Base-by-base conservation (phyloP, 257 asterid species). In the Solanum lycopersicoides region DNA sequence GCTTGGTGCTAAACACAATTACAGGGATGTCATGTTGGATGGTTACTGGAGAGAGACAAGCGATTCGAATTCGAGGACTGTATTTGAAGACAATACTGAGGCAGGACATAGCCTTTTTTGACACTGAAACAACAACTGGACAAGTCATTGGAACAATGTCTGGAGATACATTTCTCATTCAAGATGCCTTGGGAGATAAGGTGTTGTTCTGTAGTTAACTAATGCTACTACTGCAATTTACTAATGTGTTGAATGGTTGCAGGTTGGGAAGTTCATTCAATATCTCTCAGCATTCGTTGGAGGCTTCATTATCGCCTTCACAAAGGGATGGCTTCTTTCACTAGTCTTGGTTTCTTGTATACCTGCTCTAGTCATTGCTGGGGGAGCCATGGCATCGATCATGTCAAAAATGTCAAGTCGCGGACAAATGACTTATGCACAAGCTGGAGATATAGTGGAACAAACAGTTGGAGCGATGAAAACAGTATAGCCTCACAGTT, bases 111-210 rank as follows among this genome's bases (percentile, higher is more conserved):
- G 91, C 89, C 90, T 94, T 91, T 88, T 94, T 94, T 56, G 97
- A 94, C 87, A 93, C 96, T 6, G 90, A 94, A 91, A 90, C 94
- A 11, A 86, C 91, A 41, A 92, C 95, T 0, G 97, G 96, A 77
- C 93, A 93, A 86, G 89, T 92, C 30, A 91, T 94, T 41, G 94
- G 93, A 59, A 89, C 94, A 42, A 92, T 93, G 93, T 93, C 96
- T 18, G 96, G 96, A 11, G 95, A 93, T 79, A 91, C 94, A 20
- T 87, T 92, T 85, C 94, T 93, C 83, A 94, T 94, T 56, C 98
- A 96, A 92, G 96, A 96, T 32, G 98, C 98, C 86, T 94, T 96
- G 95, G 96, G 98, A 0, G 97, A 93, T 89, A 96, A 96, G 75
- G 98, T 95, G 83, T 82, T 6, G 56, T 68, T 45, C 42, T 28